A percentile compares a stretch with the other conserved stretches of the same genome.
Conservation (phyloP, 495 filamentous ascomycete genomes). For the Talaromyces liani region DNA sequence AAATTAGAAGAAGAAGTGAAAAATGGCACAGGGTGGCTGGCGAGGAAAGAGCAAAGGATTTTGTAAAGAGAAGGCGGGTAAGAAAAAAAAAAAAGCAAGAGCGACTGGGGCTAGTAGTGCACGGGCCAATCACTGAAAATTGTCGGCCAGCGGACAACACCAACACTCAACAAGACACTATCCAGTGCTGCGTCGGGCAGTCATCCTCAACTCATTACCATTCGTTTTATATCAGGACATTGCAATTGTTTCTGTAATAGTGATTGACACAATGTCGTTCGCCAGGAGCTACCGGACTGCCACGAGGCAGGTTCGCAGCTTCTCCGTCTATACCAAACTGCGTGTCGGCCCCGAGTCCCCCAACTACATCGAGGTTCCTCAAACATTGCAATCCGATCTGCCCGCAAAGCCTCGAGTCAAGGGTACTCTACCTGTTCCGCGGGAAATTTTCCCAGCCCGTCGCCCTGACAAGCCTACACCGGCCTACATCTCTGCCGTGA, state of each 20-base stretch:
- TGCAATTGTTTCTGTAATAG: neutral
- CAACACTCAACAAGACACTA: neutral
- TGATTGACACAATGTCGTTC: conserved; percentile 27
- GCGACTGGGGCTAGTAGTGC: conserved; percentile 29
- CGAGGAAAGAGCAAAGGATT: conserved; percentile 16
- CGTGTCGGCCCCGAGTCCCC: conserved; percentile 60
- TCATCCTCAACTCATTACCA: neutral
- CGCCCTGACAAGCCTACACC: conserved; percentile 44
- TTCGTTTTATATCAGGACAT: neutral
- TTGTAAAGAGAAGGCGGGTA: conserved; percentile 14
- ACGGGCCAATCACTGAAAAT: conserved; percentile 38
- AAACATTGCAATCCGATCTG: conserved; percentile 37
- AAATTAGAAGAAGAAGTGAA: conserved; percentile 9
- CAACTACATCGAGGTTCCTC: conserved; percentile 64
- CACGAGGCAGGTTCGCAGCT: conserved; percentile 38
- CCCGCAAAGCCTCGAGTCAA: conserved; percentile 46
- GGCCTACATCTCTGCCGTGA: conserved; percentile 42
- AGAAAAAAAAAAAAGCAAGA: conserved; percentile 15
- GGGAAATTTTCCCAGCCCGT: conserved; percentile 51
- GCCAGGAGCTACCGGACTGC: conserved; percentile 35
- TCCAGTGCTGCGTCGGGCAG: neutral
- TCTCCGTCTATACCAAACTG: conserved; percentile 29
- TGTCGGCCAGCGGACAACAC: conserved; percentile 15
- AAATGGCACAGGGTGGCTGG: conserved; percentile 20
- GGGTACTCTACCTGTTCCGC: conserved; percentile 64